A percentile compares a stretch with the other conserved stretches of the same genome.
phyloP scores from a whole-genome alignment of 352 stramenopile species.

The Pythium graminicola region DNA sequence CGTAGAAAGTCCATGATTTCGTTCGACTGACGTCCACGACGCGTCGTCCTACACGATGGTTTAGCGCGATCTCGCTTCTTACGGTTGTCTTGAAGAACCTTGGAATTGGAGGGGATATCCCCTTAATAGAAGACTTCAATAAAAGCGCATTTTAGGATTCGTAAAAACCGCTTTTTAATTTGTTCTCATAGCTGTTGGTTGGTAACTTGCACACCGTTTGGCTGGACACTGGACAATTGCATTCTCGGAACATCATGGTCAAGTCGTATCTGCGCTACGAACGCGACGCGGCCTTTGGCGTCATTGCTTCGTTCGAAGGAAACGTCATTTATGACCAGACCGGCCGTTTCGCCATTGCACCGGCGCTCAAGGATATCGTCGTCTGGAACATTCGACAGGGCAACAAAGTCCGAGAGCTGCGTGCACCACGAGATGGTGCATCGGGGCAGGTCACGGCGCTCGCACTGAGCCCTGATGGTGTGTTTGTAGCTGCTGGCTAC shows the following conservation, averaged over 20 bases:
- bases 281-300: conserved; percentile 82
- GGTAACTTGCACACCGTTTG: neutral
- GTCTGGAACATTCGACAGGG: conserved; percentile 91
- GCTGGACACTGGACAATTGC: conserved; percentile 12
- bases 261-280: conserved; percentile 94
- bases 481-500: conserved; percentile 78
- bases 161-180: conserved; percentile 15
- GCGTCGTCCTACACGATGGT: too few species aligned
- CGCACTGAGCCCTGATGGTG: conserved; percentile 67
- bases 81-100: conserved; percentile 10
- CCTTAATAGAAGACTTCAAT: conserved; percentile 12
- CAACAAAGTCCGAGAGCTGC: conserved; percentile 73
- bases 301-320: conserved; percentile 84
- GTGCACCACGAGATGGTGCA: conserved; percentile 17
- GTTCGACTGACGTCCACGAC: neutral
- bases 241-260: conserved; percentile 41
- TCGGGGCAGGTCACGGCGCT: conserved; percentile 74
- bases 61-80: neutral
- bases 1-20: conserved; percentile 88
- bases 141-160: conserved; percentile 13
- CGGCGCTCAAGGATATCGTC: conserved; percentile 84
- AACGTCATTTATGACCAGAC: conserved; percentile 86
- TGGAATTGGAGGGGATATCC: neutral
- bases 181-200: conserved; percentile 14
- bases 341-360: conserved; percentile 82